Evolutionary conservation across 495 filamentous ascomycete species (phyloP), one percentile per base, ranked within the genome.

Genomic region (Penicillium verhagenii): DNA sequence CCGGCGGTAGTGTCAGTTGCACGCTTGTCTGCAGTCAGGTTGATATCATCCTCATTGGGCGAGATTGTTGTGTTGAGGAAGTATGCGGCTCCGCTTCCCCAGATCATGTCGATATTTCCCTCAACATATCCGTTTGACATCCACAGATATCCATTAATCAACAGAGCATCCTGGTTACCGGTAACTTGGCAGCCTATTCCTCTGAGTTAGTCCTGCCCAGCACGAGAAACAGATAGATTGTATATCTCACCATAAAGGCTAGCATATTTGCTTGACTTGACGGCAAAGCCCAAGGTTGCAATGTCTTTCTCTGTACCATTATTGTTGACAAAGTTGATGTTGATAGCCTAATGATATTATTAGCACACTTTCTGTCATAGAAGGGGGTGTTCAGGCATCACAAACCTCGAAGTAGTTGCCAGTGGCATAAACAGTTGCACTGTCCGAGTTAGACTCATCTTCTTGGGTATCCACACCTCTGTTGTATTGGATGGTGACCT

Each of bases 51-150:
- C 21, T 71, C 76, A 20, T 71, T 71, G 8, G 74, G 65, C 23
- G 78, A 59, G 23, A 56, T 75, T 19, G 72, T 78, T 51, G 77
- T 76, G 69, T 83, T 82, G 65, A 87, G 80, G 53, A 87, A 75
- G 56, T 84, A 87, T 60, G 78, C 54, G 6, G 54, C 28, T 13
- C 48, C 54, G 42, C 54, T 52, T 20, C 54, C 54, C 54, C 54
- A 52, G 13, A 58, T 58, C 56, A 58, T 58, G 38, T 58, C 56
- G 23, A 53, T 53, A 20, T 58, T 53, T 19, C 56, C 56, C 31
- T 58, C 45, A 7, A 57, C 50, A 24, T 53, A 58, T n/a, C 50
- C 46, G 26, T 54, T 53, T 5, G 35, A 44, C 50, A 50, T 53
- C 25, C 37, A 58, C 7, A 58, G 19, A 8, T 53, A 50, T 16